Percentiles rank a stretch among this genome's conserved stretches.
Conservation (phyloP, 306 rosid genomes). For the Delonix regia region DNA sequence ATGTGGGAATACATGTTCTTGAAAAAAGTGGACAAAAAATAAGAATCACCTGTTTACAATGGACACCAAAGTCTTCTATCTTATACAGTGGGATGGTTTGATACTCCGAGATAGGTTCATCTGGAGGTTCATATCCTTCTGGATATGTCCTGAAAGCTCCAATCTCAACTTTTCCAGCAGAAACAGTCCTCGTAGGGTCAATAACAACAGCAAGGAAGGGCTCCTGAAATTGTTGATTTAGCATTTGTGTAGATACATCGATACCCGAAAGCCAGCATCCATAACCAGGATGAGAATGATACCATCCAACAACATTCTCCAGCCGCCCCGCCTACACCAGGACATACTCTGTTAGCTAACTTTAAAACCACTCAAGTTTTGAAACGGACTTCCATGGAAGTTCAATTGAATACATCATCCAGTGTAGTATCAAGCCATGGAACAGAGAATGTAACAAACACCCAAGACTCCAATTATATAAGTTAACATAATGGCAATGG, state of each 20-base stretch:
- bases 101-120: conserved; percentile 93
- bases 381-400: neutral
- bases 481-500: neutral
- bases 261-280: conserved; percentile 99
- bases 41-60: conserved; percentile 81
- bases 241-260: conserved; percentile 95
- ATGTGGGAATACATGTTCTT: neutral
- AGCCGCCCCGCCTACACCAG: conserved; percentile 76
- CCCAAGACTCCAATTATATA: neutral
- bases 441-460: neutral
- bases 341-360: conserved; percentile 12
- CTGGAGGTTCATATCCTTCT: conserved; percentile 89
- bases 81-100: conserved; percentile 94
- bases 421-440: neutral
- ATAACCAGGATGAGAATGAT: conserved; percentile 98
- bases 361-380: neutral
- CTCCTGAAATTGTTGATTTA: conserved; percentile 91
- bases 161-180: conserved; percentile 97
- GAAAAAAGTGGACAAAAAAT: neutral
- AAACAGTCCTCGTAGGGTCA: conserved; percentile 92
- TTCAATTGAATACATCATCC: neutral
- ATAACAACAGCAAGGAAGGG: conserved; percentile 95
- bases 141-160: conserved; percentile 99
- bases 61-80: conserved; percentile 99
- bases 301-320: conserved; percentile 98